Base-by-base conservation (phyloP, 2,329 filamentous ascomycete genomes). In the Trichocomaceae sp. region DNA sequence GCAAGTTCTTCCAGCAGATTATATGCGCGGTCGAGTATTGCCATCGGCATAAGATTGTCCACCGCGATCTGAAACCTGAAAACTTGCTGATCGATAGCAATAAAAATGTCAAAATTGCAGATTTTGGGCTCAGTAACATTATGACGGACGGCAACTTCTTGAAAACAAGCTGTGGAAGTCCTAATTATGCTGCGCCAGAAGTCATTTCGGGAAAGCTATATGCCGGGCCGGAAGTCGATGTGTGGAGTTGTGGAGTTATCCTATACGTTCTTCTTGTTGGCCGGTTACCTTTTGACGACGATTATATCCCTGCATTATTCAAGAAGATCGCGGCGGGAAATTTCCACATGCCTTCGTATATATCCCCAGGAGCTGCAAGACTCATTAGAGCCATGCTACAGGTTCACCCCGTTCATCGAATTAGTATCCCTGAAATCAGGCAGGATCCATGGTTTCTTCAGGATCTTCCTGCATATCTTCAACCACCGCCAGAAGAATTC, bases 101-200 rank as follows among this genome's bases (percentile, higher is more conserved):
- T 57, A 86, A 96, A 67, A 96, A 99, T 66, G 92, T 99, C 74
- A 99, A 99, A 77, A 99, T 99, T 75, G 93, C 93, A 65, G 93
- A 99, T 74, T 99, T 99, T 63, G 93, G 93, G 56, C 79, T 99
- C 55, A 97, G 92, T 77, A 99, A 99, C 70, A 99, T 99, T 75
- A 99, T 99, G 93, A 97, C 93, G 0, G 93, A 99, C 69, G 93
- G 93, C 23, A 99, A 99, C 70, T 99, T 99, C 69, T 82, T 99
- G 65, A 97, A 96, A 76, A 99, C 93, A 1, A 97, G 91, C 69
- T 99, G 93, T 66, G 93, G 93, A 52, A 97, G 92, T 68, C 93
- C 93, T 42, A 99, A 99, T 72, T 99, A 99, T 71, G 93, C 93
- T 12, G 93, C 93, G 1, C 93, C 93, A 6, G 93, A 99, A 71